Evolutionary conservation across 495 filamentous ascomycete species (phyloP), one percentile per base, ranked within the genome.

Genomic region (Aspergillus taichungensis): DNA sequence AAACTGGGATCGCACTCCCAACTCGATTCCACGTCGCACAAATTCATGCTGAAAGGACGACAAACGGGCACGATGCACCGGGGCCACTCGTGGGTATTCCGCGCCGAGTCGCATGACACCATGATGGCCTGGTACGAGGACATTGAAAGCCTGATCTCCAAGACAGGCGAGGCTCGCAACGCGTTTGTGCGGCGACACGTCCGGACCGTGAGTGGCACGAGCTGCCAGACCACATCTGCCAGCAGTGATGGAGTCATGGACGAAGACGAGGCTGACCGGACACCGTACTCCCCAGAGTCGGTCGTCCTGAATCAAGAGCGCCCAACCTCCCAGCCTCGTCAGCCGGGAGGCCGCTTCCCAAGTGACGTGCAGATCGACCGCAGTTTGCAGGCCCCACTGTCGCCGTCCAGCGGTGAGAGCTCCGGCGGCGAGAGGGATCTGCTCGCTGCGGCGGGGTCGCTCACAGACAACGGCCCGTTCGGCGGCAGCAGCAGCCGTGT

Each of bases 71-170:
- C 82, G 7, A 88, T 97, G 79, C 92, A 97, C 55, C 84, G 90
- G 41, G 91, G 90, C 13, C 92, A 98, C 58, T 88, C 87, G 9
- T 98, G 92, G 92, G 91, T 97, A 6, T 97, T 98, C 72, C 80
- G 92, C 36, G 89, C 89, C 8, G 92, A 97, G 63, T 86, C 86
- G 30, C 80, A 94, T 63, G 94, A 95, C 47, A 94, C 87, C 7
- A 96, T 98, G 94, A 80, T 94, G 70, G 85, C 87, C 24, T 95
- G 91, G 92, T 95, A 88, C 60, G 81, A 87, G 35, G 92, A 95
- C 56, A 94, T 98, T 51, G 88, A 87, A 54, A 76, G 72, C 32
- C 71, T 97, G 42, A 95, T 82, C 10, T 88, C 88, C 61, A 87
- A 83, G 57, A 87, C 82, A n/a, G 87, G 89, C 24, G 85, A 94